Evolutionary conservation across 768 basidiomycete species (phyloP), one percentile per base, ranked within the genome.

Genomic region (Boletus subparvulus): DNA sequence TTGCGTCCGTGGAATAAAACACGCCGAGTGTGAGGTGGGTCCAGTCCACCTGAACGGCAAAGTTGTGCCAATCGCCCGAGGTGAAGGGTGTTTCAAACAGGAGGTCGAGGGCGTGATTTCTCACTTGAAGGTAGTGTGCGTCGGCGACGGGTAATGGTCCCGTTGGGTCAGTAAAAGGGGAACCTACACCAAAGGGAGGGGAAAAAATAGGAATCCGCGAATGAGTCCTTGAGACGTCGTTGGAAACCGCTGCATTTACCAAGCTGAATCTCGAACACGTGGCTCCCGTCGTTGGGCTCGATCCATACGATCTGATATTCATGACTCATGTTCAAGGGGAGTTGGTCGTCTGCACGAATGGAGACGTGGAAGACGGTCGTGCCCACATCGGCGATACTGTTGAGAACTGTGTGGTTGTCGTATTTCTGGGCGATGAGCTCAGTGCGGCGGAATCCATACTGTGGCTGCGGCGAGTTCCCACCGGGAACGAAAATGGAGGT

Each of bases 221-320:
- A 26, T 7, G 21, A 32, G 35, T 47, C 33, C 19, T 32, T 14
- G 7, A 6, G 24, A 42, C 17, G 40, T 21, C 12, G 17, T 19
- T 3, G 12, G n/a, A 24, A 45, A 19, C 14, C 0, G 6, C 14
- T 3, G 61, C 75, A 28, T 28, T 17, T 56, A 83, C 84, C 84
- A 8, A 85, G 72, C 60, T 85, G 83, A 40, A 85, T 69, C 6
- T 77, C 82, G 62, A 87, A 87, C 21, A 85, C 74, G 69, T 84
- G 83, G 4, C 78, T 75, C 7, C 83, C 83, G 61, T 86, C 85
- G 50, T 65, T 74, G 2, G 83, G 81, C 69, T 87, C 84, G 54
- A 86, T 83, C 66, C 81, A 85, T 14, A 86, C 80, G 48, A 81
- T 74, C 61, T 86, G 84, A 62, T 86, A 84, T 62, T 86, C 84